Percentiles rank a stretch among this genome's conserved stretches.
Evolutionary conservation across 257 asterid genomes (phyloP).

Genomic region (Capsicum rhomboideum): DNA sequence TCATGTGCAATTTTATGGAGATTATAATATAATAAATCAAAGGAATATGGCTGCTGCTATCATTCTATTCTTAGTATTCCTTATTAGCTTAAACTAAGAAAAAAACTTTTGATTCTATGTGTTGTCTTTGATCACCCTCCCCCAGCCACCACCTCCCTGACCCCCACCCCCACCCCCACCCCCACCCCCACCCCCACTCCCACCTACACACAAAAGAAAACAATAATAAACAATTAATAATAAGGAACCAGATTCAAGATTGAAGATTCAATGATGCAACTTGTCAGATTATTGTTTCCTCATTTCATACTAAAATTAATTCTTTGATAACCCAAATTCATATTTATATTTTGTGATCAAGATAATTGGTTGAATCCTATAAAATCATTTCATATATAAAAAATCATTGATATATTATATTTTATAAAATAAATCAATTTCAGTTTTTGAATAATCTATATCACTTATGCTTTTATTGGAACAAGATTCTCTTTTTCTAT

Average conservation of each 20-base stretch:
- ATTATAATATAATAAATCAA: neutral
- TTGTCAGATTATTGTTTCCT: neutral
- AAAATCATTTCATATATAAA: fast-evolving
- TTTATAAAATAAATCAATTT: neutral
- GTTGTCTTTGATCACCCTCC: neutral
- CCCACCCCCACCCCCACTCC: neutral
- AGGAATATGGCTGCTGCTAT: neutral
- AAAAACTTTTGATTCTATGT: neutral
- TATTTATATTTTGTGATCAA: neutral
- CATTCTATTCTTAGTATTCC: neutral
- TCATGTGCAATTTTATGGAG: neutral
- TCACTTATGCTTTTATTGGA: neutral
- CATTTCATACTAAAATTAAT: neutral
- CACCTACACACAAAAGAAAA: neutral
- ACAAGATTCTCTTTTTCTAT: neutral
- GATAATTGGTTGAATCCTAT: neutral
- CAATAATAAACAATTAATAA: neutral
- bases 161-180: neutral
- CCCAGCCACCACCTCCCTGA: neutral
- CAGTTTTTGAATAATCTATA: neutral
- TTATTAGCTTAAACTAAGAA: neutral
- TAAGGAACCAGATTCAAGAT: neutral
- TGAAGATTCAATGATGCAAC: neutral
- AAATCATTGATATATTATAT: neutral
- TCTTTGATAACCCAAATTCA: neutral